Evolutionary conservation across 2,329 filamentous ascomycete genomes (phyloP).

Genomic region (Clarireedia sp.): DNA sequence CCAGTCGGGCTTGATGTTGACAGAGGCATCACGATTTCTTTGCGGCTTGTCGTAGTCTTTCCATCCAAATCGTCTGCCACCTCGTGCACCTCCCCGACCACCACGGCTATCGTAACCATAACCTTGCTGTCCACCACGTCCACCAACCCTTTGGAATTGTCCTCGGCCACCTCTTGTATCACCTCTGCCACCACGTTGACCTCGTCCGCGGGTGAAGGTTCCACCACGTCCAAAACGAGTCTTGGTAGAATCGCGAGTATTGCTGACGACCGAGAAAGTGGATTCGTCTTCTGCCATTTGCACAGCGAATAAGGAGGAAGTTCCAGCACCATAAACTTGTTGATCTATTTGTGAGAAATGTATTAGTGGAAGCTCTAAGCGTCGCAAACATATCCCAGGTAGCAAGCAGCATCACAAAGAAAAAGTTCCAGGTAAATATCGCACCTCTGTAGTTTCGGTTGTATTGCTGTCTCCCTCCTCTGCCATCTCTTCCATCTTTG

Average conservation of each 20-base stretch:
- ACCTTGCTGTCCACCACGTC: constrained; percentile 58
- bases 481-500: constrained; percentile 67
- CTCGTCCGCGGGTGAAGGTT: constrained; percentile 75
- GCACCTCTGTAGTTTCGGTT: constrained; percentile 88
- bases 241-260: constrained; percentile 79
- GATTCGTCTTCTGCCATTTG: constrained; percentile 92
- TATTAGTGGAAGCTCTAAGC: constrained; percentile 11
- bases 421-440: constrained; percentile 18
- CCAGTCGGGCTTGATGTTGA: constrained; percentile 96
- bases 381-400: constrained; percentile 7
- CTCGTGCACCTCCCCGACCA: constrained; percentile 60
- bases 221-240: constrained; percentile 82
- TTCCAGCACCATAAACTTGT: constrained; percentile 90
- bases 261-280: constrained; percentile 96
- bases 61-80: constrained; percentile 90
- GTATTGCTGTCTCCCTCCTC: constrained; percentile 78
- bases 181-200: constrained; percentile 62
- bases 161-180: constrained; percentile 56
- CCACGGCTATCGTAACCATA: constrained; percentile 60
- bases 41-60: constrained; percentile 98
- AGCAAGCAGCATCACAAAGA: constrained; percentile 12
- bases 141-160: constrained; percentile 64
- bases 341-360: constrained; percentile 55
- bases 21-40: constrained; percentile 89
- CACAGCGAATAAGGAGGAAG: constrained; percentile 79